Evolutionary conservation across 306 rosid species (phyloP).

Genomic region (Castanea mollissima): DNA sequence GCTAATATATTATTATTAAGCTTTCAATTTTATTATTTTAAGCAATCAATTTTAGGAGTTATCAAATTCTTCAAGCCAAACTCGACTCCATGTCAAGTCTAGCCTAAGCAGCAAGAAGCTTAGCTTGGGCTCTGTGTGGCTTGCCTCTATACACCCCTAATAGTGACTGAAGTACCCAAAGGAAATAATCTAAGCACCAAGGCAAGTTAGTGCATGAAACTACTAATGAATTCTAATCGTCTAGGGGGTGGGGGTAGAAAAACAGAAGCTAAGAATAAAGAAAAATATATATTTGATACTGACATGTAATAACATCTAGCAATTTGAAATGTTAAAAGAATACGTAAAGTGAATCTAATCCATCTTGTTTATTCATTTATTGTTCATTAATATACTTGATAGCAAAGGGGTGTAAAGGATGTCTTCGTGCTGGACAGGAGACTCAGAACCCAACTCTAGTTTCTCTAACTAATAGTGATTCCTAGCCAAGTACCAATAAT

Average conservation of each 20-base stretch:
- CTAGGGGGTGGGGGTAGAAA: not conserved
- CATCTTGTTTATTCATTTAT: not conserved
- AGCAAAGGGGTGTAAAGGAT: no score
- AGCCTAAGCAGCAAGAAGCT: not conserved
- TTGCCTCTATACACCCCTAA: not conserved
- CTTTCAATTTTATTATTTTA: no score
- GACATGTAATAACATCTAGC: not conserved
- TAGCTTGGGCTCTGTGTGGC: not conserved
- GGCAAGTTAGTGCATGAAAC: not conserved
- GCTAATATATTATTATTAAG: no score
- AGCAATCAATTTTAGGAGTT: not conserved
- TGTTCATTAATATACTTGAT: not conserved
- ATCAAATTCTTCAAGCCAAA: not conserved
- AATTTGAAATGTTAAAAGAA: not conserved
- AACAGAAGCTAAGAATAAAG: not conserved
- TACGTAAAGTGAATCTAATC: not conserved
- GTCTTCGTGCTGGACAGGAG: not conserved
- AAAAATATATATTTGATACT: not conserved
- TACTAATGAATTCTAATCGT: not conserved
- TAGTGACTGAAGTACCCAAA: no score
- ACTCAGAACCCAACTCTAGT: not conserved
- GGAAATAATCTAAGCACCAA: not conserved
- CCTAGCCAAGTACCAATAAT: not conserved
- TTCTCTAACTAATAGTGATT: not conserved
- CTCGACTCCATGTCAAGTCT: not conserved